Conservation (phyloP, 257 asterid genomes). For the Scutellaria barbata region DNA sequence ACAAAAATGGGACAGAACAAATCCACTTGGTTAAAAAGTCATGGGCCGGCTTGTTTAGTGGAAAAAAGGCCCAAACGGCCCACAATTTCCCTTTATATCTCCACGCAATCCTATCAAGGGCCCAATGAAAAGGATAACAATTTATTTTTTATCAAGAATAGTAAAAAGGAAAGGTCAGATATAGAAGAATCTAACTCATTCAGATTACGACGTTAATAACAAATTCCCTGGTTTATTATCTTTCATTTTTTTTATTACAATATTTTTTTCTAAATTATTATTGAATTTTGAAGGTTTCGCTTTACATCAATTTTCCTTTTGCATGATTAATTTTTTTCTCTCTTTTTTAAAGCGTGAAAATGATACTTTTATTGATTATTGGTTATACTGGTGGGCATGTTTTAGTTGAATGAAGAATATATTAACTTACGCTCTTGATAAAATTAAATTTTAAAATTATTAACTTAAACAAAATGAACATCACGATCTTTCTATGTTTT, state of each 20-base stretch:
- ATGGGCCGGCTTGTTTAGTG: constrained; percentile 38
- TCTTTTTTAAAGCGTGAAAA: background rate
- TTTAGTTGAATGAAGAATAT: background rate
- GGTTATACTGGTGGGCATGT: too few relatives aligned
- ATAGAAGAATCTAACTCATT: constrained; percentile 27
- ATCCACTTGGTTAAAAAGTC: constrained; percentile 3
- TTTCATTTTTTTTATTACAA: background rate
- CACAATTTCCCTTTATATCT: constrained; percentile 22
- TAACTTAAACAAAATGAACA: too few relatives aligned
- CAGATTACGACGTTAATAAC: constrained; percentile 21
- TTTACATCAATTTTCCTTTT: background rate
- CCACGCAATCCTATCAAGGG: constrained; percentile 28
- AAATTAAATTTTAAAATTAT: too few relatives aligned
- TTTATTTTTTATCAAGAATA: constrained; percentile 8
- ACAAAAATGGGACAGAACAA: background rate
- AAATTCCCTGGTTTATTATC: background rate
- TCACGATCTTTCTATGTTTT: too few relatives aligned
- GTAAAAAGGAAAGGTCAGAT: background rate
- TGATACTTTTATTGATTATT: background rate
- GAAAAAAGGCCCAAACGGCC: constrained; percentile 20
- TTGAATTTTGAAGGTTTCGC: background rate
- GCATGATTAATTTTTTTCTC: background rate
- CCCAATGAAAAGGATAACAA: constrained; percentile 12
- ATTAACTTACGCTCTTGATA: too few relatives aligned
- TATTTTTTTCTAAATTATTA: constrained; percentile 6